Base-by-base conservation (phyloP, 495 filamentous ascomycete genomes). In the Daldinia loculata region DNA sequence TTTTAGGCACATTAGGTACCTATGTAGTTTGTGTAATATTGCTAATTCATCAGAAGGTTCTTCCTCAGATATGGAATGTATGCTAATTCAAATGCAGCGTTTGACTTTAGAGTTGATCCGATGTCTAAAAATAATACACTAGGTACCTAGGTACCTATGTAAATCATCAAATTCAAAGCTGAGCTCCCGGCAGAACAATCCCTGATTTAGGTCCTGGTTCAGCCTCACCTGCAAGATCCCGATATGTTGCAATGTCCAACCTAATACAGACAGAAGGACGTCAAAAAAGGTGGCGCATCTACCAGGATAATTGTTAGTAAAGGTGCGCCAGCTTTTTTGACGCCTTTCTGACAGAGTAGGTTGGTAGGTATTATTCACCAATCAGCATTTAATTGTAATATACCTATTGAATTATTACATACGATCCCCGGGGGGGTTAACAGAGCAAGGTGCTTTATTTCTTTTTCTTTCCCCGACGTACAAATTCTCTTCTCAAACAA, bases 191-290 rank as follows among this genome's bases (percentile, higher is more conserved):
- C 5, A 36, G 12, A 63, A 24, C 39, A 41, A 69, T 65, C 55
- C 61, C 30, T 61, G 45, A 9, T 6, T 51, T 30, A 48, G 58
- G 22, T 61, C 51, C 34, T 26, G 57, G n/a, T 53, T 71, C 57
- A 67, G 62, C 67, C 67, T 70, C 61, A 65, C 60, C 55, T 70
- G 67, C 61, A 70, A 41, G 67, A 65, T 70, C 61, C 67, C 67
- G 61, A 36, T 30, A 66, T 29, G 26, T 62, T 9, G 19, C 26
- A 17, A 52, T 17, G 48, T 61, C 7, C 36, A 63, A 55, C 36
- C 52, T n/a, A n/a, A n/a, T n/a, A n/a, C n/a, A n/a, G n/a, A n/a
- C n/a, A n/a, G n/a, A n/a, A n/a, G n/a, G n/a, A n/a, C n/a, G n/a
- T n/a, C n/a, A n/a, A n/a, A n/a, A n/a, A n/a, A n/a, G n/a, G n/a